Base-by-base conservation (phyloP, 768 basidiomycete genomes). In the Tulasnella calospora region DNA sequence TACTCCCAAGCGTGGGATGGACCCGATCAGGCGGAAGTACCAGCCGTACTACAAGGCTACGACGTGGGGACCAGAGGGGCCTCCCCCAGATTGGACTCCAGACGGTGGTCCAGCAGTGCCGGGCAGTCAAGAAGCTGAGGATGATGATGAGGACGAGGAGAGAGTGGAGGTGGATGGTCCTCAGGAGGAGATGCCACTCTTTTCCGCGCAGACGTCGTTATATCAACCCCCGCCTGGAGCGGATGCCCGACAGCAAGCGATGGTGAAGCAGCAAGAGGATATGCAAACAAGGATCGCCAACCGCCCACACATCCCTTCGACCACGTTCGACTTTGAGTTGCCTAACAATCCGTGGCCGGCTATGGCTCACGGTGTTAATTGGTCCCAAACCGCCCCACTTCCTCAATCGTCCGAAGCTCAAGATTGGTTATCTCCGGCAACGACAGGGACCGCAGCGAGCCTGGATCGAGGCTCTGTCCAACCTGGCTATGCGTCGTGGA, bases 41-140 rank as follows among this genome's bases (percentile, higher is more conserved):
- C 73, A 44, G 46, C 33, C 61, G 15, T 47, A 74, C 73, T 74
- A 74, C 51, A 47, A 21, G 36, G 73, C 73, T 23, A 33, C 38
- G 17, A 33, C 73, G 6, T 74, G 44, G 44, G 73, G 73, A n/a
- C 33, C 73, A 2, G 19, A 35, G 1, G 73, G 73, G 21, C 73
- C 73, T 44, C 73, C 73, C 21, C 46, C 73, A 33, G 73, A 74
- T 33, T 74, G 73, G 73, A n/a, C 33, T 0, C 73, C 40, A 30
- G 44, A 35, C 19, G 44, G 30, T 21, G 33, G 44, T 2, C 73
- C 40, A 17, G 23, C 33, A n/a, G 13, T 47, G 1, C 44, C 33
- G 10, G 44, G 12, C 19, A 27, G 44, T 21, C 33, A 55, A 44
- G 73, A 27, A 35, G 27, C 27, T 2, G 71, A 73, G 1, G 71